These are phyloP conservation scores for Punctularia strigosozonata DNA, from an alignment of 768 basidiomycete genomes.

Conservation along the genomic window DNA sequence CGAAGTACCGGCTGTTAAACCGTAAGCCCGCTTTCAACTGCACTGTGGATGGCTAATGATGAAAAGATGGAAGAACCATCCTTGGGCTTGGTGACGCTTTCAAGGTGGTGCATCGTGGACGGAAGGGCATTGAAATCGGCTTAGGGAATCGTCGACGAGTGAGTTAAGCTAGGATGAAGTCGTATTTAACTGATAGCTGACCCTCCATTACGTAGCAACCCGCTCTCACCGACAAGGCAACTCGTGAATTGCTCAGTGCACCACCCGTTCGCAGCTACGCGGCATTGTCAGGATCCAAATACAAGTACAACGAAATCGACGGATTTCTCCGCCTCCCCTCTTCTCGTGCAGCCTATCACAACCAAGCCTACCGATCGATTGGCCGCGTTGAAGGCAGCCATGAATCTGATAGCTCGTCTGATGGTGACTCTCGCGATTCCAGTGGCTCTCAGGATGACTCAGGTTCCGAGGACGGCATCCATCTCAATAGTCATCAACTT, in stretches of 20 bases:
- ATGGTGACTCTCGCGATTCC: conserved; percentile 15
- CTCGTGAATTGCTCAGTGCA: conserved; percentile 40
- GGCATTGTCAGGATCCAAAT: conserved; percentile 18
- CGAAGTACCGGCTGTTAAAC: conserved; percentile 48
- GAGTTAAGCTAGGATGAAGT: conserved; percentile 4
- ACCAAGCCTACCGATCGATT: conserved; percentile 43
- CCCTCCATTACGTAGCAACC: conserved; percentile 23
- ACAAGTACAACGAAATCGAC: conserved; percentile 51
- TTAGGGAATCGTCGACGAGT: conserved; percentile 32
- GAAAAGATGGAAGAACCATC: conserved; percentile 45
- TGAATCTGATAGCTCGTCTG: conserved; percentile 22
- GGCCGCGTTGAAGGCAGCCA: conserved; percentile 16
- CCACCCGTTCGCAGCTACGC: conserved; percentile 40
- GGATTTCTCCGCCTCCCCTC: conserved; percentile 54
- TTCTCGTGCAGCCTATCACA: conserved; percentile 16
- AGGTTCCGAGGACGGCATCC: conserved; percentile 12
- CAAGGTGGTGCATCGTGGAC: conserved; percentile 30
- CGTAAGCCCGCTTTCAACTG: conserved; percentile 29
- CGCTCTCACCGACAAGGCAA: conserved; percentile 43
- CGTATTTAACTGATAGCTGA: conserved; percentile 3
- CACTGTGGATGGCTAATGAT: conserved; percentile 34
- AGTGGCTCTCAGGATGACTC: conserved; percentile 12
- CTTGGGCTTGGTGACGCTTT: conserved; percentile 48
- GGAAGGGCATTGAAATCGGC: conserved; percentile 50
- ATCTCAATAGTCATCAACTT: conserved; percentile 36